Evolutionary conservation across 2,329 filamentous ascomycete genomes (phyloP).

Genomic region (Aspergillus floridensis): DNA sequence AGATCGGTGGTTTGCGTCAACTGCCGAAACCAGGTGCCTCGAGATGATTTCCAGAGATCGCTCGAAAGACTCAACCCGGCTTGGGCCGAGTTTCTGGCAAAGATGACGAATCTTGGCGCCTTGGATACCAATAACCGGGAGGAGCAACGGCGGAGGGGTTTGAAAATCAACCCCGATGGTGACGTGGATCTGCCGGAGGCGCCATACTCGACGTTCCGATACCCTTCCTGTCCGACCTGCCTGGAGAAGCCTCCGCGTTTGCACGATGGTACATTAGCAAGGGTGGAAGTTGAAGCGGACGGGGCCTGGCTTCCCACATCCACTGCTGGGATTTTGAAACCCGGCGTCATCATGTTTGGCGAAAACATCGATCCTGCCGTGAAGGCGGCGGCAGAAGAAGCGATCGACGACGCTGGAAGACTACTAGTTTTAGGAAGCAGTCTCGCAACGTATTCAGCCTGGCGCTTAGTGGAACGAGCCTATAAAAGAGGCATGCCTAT

Average conservation of each 20-base stretch:
- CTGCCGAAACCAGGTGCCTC: constrained; percentile 69
- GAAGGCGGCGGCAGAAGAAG: constrained; percentile 73
- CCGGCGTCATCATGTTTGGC: constrained; percentile 94
- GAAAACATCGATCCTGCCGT: constrained; percentile 72
- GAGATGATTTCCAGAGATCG: constrained; percentile 71
- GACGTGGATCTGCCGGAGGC: constrained; percentile 87
- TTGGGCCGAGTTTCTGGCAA: constrained; percentile 74
- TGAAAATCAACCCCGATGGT: constrained; percentile 88
- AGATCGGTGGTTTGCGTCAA: constrained; percentile 76
- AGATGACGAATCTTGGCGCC: constrained; percentile 71
- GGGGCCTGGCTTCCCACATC: constrained; percentile 70
- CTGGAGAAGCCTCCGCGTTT: constrained; percentile 60
- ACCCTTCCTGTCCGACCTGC: constrained; percentile 84
- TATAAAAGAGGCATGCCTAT: constrained; percentile 80
- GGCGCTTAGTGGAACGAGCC: constrained; percentile 80
- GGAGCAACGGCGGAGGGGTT: constrained; percentile 64
- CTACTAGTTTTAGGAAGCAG: constrained; percentile 84
- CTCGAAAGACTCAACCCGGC: constrained; percentile 77
- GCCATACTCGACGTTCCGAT: constrained; percentile 84
- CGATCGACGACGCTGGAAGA: constrained; percentile 71
- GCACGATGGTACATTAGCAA: constrained; percentile 54
- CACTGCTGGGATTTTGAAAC: constrained; percentile 80
- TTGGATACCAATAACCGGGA: constrained; percentile 73
- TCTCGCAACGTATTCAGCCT: constrained; percentile 91
- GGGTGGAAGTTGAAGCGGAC: constrained; percentile 70